phyloP scores from a whole-genome alignment of 148 eudicot species.

The Rhododendron vialii region DNA sequence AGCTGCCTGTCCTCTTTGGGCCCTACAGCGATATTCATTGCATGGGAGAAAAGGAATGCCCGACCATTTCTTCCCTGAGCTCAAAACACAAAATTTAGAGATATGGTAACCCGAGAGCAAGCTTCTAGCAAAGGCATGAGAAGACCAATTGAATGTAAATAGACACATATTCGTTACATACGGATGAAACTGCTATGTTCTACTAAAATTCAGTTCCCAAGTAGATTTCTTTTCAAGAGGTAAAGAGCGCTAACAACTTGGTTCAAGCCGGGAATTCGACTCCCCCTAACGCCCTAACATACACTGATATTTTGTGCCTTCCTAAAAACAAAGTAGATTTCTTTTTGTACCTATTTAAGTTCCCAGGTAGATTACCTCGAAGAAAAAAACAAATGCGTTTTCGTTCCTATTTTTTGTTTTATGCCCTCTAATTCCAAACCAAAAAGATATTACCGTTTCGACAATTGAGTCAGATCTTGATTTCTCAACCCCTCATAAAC shows the following conservation, averaged over 20 bases:
- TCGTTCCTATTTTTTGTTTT: not conserved
- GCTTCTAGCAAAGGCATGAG: not conserved
- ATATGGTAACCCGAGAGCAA: not conserved
- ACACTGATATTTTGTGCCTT: not conserved
- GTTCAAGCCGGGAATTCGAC: not conserved
- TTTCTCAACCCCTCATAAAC: not conserved
- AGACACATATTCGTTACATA: not conserved
- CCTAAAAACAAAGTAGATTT: not conserved
- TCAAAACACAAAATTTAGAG: not conserved
- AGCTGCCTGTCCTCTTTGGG: constrained; percentile 76
- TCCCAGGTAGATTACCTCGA: not conserved
- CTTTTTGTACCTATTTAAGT: not conserved
- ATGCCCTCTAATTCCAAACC: not conserved
- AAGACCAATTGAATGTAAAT: not conserved
- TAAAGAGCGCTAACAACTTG: not conserved
- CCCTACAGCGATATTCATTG: constrained; percentile 67
- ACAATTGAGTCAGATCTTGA: not conserved
- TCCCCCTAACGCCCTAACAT: not conserved
- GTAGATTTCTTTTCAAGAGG: not conserved
- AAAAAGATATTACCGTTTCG: not conserved
- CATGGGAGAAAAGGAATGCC: constrained; percentile 79
- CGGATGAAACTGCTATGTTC: too few species aligned
- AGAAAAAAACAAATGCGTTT: not conserved
- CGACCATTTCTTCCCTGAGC: constrained; percentile 67
- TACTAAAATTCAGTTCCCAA: not conserved